Evolutionary conservation across 495 filamentous ascomycete species (phyloP).

Genomic region (Penicillium taxi): DNA sequence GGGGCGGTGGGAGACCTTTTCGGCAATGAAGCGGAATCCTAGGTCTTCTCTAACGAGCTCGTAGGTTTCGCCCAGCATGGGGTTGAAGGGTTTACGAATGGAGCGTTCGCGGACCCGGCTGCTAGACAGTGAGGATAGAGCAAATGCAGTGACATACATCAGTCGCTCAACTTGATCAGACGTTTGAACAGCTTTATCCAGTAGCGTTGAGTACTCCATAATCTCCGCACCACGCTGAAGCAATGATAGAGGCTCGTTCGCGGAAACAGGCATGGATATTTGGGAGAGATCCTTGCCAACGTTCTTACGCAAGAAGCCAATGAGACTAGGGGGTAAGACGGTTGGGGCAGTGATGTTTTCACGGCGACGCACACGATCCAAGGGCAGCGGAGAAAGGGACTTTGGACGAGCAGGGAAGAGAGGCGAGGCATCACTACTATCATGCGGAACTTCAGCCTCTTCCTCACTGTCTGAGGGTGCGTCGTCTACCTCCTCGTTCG

Average conservation of each 20-base stretch:
- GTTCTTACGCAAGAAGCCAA: slow-evolving; percentile 92
- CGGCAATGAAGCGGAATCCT: slow-evolving; percentile 81
- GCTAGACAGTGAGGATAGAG: slow-evolving; percentile 72
- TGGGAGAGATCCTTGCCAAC: slow-evolving; percentile 95
- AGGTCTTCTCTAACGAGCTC: slow-evolving; percentile 85
- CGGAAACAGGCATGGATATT: slow-evolving; percentile 92
- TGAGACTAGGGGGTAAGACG: slow-evolving; percentile 76
- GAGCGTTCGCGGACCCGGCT: slow-evolving; percentile 78
- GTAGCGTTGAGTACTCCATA: slow-evolving; percentile 77
- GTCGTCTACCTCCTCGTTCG: slow-evolving; percentile 32
- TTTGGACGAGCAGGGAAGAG: slow-evolving; percentile 70
- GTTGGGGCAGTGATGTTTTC: slow-evolving; percentile 61
- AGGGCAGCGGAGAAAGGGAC: slow-evolving; percentile 68
- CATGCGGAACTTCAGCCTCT: slow-evolving; percentile 34
- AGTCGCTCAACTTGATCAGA: slow-evolving; percentile 58
- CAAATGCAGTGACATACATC: slow-evolving; percentile 82
- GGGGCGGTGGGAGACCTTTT: slow-evolving; percentile 89
- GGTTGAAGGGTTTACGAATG: slow-evolving; percentile 96
- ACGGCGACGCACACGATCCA: slow-evolving; percentile 58
- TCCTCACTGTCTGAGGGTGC: slow-evolving; percentile 48
- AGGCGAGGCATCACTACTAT: slow-evolving; percentile 36
- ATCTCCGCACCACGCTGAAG: slow-evolving; percentile 83
- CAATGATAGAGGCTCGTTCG: slow-evolving; percentile 86
- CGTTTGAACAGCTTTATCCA: slow-evolving; percentile 63
- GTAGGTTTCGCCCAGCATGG: slow-evolving; percentile 92